Conservation (phyloP, 768 basidiomycete species). For the Dioszegia hungarica region DNA sequence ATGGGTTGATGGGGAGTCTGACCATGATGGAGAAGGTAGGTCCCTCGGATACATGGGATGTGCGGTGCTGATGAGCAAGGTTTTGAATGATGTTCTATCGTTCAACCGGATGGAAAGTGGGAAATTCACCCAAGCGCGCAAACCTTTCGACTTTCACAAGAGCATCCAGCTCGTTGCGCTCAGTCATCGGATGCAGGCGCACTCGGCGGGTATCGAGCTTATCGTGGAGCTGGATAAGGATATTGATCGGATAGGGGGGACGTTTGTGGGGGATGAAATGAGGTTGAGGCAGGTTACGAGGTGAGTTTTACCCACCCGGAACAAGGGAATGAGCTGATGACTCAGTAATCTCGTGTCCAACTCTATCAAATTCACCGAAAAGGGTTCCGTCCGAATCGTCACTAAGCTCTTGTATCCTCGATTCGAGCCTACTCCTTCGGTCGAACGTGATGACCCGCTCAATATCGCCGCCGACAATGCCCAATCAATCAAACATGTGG, state of each 20-base stretch:
- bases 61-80: slow-evolving; percentile 3
- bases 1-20: slow-evolving; percentile 55
- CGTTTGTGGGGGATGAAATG: slow-evolving; percentile 73
- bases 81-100: slow-evolving; percentile 50
- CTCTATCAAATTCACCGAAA: slow-evolving; percentile 49
- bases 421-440: slow-evolving; percentile 45
- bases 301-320: no score
- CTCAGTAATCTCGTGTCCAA: slow-evolving; percentile 71
- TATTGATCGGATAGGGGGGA: slow-evolving; percentile 52
- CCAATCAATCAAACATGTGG: not conserved
- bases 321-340: not conserved
- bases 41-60: not conserved
- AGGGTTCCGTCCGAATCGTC: slow-evolving; percentile 59
- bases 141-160: slow-evolving; percentile 54
- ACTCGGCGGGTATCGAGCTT: slow-evolving; percentile 56
- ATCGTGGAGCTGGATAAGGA: slow-evolving; percentile 61
- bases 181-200: slow-evolving; percentile 47
- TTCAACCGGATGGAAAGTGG: slow-evolving; percentile 49
- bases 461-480: slow-evolving; percentile 27
- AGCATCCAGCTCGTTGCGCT: slow-evolving; percentile 51
- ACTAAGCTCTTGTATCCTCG: slow-evolving; percentile 55
- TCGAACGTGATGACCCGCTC: slow-evolving; percentile 35
- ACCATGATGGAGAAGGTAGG: slow-evolving; percentile 45
- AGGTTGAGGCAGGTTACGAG: slow-evolving; percentile 56
- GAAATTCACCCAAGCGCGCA: slow-evolving; percentile 56